phyloP scores from a whole-genome alignment of 2,329 filamentous ascomycete genomes.

The Graphilbum sp. region DNA sequence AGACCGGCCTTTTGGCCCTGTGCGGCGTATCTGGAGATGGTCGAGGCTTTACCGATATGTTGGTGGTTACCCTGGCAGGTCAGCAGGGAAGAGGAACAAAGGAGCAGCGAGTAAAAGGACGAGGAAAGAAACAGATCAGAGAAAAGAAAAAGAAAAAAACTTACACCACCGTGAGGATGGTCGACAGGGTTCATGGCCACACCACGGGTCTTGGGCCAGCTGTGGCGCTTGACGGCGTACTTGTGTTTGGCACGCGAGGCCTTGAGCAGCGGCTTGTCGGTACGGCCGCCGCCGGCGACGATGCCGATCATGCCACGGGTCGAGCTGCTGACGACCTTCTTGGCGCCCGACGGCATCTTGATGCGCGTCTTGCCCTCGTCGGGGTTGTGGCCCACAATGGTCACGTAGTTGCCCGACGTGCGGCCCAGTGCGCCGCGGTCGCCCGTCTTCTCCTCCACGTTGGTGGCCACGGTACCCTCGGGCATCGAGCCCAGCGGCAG shows the following conservation, averaged over 20 bases:
- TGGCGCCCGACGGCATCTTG: conserved; percentile 97
- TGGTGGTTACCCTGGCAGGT: conserved; percentile 86
- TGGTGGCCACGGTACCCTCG: conserved; percentile 97
- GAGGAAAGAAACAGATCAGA: too few species aligned
- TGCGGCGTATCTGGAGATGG: conserved; percentile 94
- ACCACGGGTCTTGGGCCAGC: conserved; percentile 99
- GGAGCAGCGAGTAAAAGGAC: too few species aligned
- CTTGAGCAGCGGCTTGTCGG: conserved; percentile 99
- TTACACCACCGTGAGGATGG: conserved; percentile 87
- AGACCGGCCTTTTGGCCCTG: conserved; percentile 99
- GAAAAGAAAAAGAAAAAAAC: conserved; percentile 16
- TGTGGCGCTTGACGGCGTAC: conserved; percentile 99
- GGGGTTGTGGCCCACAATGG: conserved; percentile 92
- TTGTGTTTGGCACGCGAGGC: conserved; percentile 99
- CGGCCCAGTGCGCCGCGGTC: conserved; percentile 93
- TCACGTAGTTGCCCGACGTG: conserved; percentile 99
- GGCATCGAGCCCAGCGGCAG: conserved; percentile 87
- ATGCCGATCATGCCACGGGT: conserved; percentile 98
- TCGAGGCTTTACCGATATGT: conserved; percentile 99
- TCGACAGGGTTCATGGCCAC: conserved; percentile 99
- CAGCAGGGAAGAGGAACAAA: conserved; percentile 19
- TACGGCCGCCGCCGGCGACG: conserved; percentile 97
- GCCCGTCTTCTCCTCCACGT: conserved; percentile 97
- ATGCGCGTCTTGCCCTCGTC: conserved; percentile 99
- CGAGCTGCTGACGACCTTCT: conserved; percentile 92